A percentile compares a stretch with the other conserved stretches of the same genome.
phyloP scores from a whole-genome alignment of 257 asterid genomes.

The Jasminum sambac region DNA sequence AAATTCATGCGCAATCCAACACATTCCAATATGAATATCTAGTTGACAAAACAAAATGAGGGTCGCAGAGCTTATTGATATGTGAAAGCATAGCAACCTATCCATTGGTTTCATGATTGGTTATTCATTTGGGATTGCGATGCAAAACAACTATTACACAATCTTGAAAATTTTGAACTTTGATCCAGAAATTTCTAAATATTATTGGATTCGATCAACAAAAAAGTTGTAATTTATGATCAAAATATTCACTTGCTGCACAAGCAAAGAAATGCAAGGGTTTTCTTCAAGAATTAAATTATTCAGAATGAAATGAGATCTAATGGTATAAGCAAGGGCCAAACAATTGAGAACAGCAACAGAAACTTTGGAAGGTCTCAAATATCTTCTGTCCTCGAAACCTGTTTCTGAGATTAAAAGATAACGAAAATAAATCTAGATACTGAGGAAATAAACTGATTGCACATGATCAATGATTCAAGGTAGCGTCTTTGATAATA shows the following conservation, averaged over 20 bases:
- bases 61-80: neutral
- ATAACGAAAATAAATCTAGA: conserved; percentile 10
- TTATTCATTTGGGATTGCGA: neutral
- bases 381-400: conserved; percentile 20
- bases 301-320: conserved; percentile 35
- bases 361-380: conserved; percentile 20
- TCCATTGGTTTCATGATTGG: too few relatives aligned
- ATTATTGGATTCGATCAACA: neutral
- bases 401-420: conserved; percentile 22
- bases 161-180: neutral
- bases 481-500: neutral
- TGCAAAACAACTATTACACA: neutral
- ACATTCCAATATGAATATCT: neutral
- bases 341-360: conserved; percentile 12
- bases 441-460: neutral
- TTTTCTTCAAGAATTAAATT: conserved; percentile 23
- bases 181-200: conserved; percentile 2
- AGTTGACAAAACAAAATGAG: neutral
- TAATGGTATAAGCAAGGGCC: conserved; percentile 18
- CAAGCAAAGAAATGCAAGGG: conserved; percentile 3
- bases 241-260: conserved; percentile 5
- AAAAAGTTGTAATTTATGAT: neutral
- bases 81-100: neutral
- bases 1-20: too few relatives aligned
- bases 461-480: neutral